Conservation (phyloP, 768 basidiomycete species). For the Fomitopsis serialis region DNA sequence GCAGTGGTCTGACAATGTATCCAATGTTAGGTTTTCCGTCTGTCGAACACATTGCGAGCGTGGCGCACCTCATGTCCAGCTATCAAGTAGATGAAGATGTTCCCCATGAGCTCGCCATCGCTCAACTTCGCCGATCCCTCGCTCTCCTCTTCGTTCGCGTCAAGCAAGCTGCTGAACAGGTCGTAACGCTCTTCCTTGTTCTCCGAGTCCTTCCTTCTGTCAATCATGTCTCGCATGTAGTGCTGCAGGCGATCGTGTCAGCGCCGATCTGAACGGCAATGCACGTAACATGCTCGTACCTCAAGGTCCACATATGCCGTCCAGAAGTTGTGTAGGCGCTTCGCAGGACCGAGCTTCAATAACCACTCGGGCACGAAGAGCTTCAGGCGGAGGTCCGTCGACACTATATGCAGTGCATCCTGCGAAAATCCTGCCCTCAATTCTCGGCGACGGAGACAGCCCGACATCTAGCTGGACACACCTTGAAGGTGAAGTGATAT, state of each 20-base stretch:
- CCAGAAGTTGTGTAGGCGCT: slow-evolving; percentile 16
- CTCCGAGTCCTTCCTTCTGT: slow-evolving; percentile 31
- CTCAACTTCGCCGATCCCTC: slow-evolving; percentile 27
- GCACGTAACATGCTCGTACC: slow-evolving; percentile 9
- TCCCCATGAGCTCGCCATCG: slow-evolving; percentile 39
- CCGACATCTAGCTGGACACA: neutral
- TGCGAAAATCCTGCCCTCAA: neutral
- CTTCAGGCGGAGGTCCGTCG: slow-evolving; percentile 19
- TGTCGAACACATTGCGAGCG: slow-evolving; percentile 31
- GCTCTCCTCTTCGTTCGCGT: slow-evolving; percentile 36
- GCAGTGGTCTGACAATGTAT: slow-evolving; percentile 33
- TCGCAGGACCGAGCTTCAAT: slow-evolving; percentile 16
- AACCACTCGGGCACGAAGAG: slow-evolving; percentile 23
- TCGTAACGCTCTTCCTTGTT: slow-evolving; percentile 40
- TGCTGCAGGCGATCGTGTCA: slow-evolving; percentile 16
- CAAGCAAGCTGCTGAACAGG: slow-evolving; percentile 46
- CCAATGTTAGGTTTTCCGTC: slow-evolving; percentile 32
- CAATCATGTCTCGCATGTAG: slow-evolving; percentile 54
- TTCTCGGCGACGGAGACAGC: neutral
- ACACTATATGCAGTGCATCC: slow-evolving; percentile 25
- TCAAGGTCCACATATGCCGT: slow-evolving; percentile 24
- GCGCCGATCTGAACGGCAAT: neutral
- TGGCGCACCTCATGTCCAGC: slow-evolving; percentile 41
- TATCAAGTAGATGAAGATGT: slow-evolving; percentile 41
- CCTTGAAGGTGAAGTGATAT: slow-evolving; percentile 32